A percentile compares a stretch with the other conserved stretches of the same genome.
Conservation (phyloP, 1,139 yeast genomes). For the Yamadazyma pseudoaaseri region DNA sequence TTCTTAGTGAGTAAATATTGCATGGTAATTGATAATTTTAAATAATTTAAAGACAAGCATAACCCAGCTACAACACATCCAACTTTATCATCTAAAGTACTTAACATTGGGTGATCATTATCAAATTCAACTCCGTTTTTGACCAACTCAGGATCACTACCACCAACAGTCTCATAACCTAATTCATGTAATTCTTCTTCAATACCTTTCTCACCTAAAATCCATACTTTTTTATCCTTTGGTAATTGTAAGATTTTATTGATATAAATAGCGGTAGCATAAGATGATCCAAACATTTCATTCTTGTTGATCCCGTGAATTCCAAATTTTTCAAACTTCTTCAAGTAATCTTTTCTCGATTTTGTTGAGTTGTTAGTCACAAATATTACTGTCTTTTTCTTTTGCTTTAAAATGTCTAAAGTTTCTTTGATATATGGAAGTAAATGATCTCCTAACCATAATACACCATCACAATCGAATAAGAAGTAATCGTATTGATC, state of each 20-base stretch:
- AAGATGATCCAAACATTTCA: constrained; percentile 89
- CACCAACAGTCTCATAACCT: constrained; percentile 45
- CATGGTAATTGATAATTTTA: constrained; percentile 77
- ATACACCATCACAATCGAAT: constrained; percentile 50
- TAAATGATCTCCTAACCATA: constrained; percentile 49
- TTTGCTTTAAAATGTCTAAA: constrained; percentile 29
- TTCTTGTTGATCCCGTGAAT: constrained; percentile 57
- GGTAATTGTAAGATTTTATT: constrained; percentile 70
- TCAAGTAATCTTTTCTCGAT: constrained; percentile 72
- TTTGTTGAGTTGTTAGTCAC: constrained; percentile 96
- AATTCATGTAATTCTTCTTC: constrained; percentile 42
- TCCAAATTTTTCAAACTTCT: constrained; percentile 76
- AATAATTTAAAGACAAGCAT: constrained; percentile 72
- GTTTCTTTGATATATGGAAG: constrained; percentile 43
- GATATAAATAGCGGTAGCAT: constrained; percentile 86
- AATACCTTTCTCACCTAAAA: constrained; percentile 47
- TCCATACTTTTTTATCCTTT: constrained; percentile 55
- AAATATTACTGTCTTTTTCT: constrained; percentile 66
- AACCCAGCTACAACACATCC: constrained; percentile 92
- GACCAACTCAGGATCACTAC: constrained; percentile 32
- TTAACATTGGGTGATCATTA: constrained; percentile 31
- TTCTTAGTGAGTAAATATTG: constrained; percentile 66
- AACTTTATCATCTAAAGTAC: constrained; percentile 62
- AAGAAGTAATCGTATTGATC: constrained; percentile 40
- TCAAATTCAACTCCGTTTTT: constrained; percentile 33